phyloP scores from a whole-genome alignment of 2,329 filamentous ascomycete species.

The Epichloe baconii region DNA sequence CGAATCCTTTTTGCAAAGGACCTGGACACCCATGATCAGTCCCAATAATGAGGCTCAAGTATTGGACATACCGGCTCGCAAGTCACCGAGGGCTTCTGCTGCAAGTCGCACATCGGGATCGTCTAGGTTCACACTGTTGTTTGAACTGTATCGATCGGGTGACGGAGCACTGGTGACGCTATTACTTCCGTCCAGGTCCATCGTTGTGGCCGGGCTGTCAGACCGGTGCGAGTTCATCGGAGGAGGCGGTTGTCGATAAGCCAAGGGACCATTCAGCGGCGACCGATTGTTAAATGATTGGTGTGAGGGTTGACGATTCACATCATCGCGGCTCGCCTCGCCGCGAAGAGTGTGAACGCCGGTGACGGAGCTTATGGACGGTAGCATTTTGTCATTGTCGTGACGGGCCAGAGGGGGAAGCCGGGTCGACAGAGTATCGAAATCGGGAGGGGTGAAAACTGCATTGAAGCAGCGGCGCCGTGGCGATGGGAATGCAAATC shows the following conservation, averaged over 20 bases:
- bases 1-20: no score
- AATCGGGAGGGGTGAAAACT: conserved; percentile 11
- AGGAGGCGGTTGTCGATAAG: conserved; percentile 22
- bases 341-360: conserved; percentile 14
- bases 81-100: conserved; percentile 62
- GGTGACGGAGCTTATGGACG: conserved; percentile 24
- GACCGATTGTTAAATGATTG: conserved; percentile 28
- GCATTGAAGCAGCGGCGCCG: conserved; percentile 11
- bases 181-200: conserved; percentile 32
- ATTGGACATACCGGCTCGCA: conserved; percentile 47
- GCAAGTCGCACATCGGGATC: conserved; percentile 57
- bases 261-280: conserved; percentile 34
- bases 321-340: conserved; percentile 10
- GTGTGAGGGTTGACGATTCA: conserved; percentile 9
- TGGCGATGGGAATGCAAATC: background rate
- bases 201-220: conserved; percentile 30
- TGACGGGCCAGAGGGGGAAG: conserved; percentile 13
- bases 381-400: conserved; percentile 19
- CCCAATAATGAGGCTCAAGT: background rate
- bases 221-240: conserved; percentile 18
- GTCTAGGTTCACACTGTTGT: conserved; percentile 43
- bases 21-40: background rate
- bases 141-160: conserved; percentile 28
- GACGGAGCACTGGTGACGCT: conserved; percentile 30
- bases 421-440: conserved; percentile 17